phyloP scores from a whole-genome alignment of 352 stramenopile genomes.

The Phytophthora hibernalis region DNA sequence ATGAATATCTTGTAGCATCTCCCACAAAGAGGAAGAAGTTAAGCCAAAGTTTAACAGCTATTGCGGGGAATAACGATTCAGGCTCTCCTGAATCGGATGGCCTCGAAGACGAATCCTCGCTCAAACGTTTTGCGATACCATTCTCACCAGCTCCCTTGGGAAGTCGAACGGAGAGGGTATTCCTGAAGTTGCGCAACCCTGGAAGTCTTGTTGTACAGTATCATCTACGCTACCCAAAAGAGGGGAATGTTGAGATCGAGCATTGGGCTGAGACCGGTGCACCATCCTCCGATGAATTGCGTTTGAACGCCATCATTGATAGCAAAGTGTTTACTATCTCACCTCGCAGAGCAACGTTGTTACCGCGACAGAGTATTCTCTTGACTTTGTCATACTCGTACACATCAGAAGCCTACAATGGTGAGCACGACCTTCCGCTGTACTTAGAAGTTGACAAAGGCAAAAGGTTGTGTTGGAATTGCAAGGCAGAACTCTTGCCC shows the following conservation, averaged over 20 bases:
- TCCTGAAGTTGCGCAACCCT: slow-evolving; percentile 88
- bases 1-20: slow-evolving; percentile 68
- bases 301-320: slow-evolving; percentile 83
- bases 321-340: slow-evolving; percentile 74
- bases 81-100: slow-evolving; percentile 19
- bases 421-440: slow-evolving; percentile 87
- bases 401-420: slow-evolving; percentile 74
- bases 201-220: slow-evolving; percentile 88
- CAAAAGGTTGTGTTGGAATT: slow-evolving; percentile 90
- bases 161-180: slow-evolving; percentile 61
- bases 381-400: slow-evolving; percentile 79
- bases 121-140: slow-evolving; percentile 67
- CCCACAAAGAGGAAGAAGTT: slow-evolving; percentile 37
- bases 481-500: slow-evolving; percentile 79
- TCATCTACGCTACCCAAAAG: slow-evolving; percentile 89
- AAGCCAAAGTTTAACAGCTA: slow-evolving; percentile 40
- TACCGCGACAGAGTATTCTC: slow-evolving; percentile 68
- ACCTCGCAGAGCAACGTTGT: slow-evolving; percentile 58
- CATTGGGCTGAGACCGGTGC: slow-evolving; percentile 92
- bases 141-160: slow-evolving; percentile 82
- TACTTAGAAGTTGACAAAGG: slow-evolving; percentile 90
- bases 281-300: slow-evolving; percentile 80
- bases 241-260: slow-evolving; percentile 93
- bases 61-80: slow-evolving; percentile 13
- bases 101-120: slow-evolving; percentile 12